Percentiles rank a stretch among this genome's conserved stretches.
These are phyloP conservation scores for Trametes polyzona DNA, from an alignment of 1,284 basidiomycete genomes.

Conservation along the genomic window DNA sequence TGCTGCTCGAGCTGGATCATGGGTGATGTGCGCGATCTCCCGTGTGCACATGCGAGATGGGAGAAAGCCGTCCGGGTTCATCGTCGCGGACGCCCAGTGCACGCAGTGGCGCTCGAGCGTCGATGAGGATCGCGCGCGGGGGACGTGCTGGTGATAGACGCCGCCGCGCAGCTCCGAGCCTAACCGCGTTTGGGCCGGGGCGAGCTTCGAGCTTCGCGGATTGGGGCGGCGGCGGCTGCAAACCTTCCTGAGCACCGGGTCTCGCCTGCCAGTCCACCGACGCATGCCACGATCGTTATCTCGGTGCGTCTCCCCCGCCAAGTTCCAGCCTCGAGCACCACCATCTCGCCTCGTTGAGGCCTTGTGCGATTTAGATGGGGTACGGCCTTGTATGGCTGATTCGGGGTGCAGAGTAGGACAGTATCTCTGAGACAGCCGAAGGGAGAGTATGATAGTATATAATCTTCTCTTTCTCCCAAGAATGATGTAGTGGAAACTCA, in stretches of 20 bases:
- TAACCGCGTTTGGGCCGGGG: constrained; percentile 13
- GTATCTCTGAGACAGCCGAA: too few species aligned
- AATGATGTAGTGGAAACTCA: too few species aligned
- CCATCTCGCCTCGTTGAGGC: too few species aligned
- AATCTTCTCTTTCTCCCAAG: too few species aligned
- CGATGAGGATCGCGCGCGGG: too few species aligned
- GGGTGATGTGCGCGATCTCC: neutral
- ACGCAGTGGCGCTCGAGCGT: too few species aligned
- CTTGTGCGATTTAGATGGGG: too few species aligned
- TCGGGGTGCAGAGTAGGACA: too few species aligned
- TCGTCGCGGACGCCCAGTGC: neutral
- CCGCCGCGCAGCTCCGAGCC: constrained; percentile 6
- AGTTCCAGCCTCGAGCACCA: too few species aligned
- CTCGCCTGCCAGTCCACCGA: constrained; percentile 1
- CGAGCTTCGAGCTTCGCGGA: constrained; percentile 23
- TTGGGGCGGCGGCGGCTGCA: neutral
- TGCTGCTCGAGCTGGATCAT: too few species aligned
- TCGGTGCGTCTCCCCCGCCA: neutral
- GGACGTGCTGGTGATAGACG: neutral
- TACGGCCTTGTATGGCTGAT: too few species aligned
- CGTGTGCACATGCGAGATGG: neutral
- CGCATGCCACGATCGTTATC: constrained; percentile 17
- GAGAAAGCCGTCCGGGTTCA: neutral
- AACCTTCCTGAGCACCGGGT: constrained; percentile 18
- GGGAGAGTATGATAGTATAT: too few species aligned